Base-by-base conservation (phyloP, 2,329 filamentous ascomycete genomes). In the Epichloe festucae region DNA sequence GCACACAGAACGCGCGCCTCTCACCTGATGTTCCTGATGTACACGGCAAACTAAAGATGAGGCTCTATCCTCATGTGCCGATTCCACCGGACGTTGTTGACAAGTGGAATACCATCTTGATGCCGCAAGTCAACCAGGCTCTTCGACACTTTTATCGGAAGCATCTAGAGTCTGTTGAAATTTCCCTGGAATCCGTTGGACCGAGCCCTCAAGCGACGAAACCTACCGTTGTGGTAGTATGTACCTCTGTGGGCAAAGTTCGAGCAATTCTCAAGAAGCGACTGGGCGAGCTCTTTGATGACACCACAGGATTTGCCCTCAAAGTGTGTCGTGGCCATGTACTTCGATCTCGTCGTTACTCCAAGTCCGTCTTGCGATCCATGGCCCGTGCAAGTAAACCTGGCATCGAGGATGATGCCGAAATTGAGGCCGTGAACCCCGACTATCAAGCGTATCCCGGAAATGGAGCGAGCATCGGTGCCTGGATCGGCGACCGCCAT, bases 401-500 rank as follows among this genome's bases (percentile, higher is more conserved):
- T 3, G 49, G 34, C 15, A 15, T 42, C 11, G 15, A 31, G n/a
- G 57, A 62, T 0, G 64, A 59, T 6, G 36, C 12, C 7, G 68
- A 72, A 4, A 49, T 67, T 0, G 65, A 66, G 10, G 74, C 78
- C 0, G 75, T 74, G 36, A 95, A 94, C 60, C 81, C 82, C 1
- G 82, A 81, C 53, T 91, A 88, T 62, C 90, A 97, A 65, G 74
- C 83, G 59, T 77, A 78, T 21, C 91, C 91, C 1, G 69, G 80
- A 0, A 95, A 90, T 58, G 91, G 91, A 1, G 91, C 91, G 7
- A 95, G 89, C 43, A 96, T 97, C 53, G 91, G 91, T 6, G 90
- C 90, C 0, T 96, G 88, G 74, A 82, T 87, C 48, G 85, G 87
- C 52, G 81, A 89, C 57, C 82, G 87, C 44, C 91, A 96, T 62